phyloP scores from a whole-genome alignment of 345 rosid species.

The Clarkia xantiana region DNA sequence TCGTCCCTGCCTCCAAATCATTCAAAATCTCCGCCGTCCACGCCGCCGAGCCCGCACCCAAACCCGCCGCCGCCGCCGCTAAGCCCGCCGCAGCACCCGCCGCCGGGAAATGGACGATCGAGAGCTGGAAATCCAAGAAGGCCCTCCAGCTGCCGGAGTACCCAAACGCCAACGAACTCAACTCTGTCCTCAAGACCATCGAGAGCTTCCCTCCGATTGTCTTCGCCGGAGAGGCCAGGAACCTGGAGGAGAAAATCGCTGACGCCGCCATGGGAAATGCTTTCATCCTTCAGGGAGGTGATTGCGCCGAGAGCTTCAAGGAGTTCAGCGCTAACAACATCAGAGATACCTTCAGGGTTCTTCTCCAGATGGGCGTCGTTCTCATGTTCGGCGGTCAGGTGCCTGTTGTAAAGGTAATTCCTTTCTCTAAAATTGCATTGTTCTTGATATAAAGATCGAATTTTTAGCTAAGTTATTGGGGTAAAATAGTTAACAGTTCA shows the following conservation, averaged over 20 bases:
- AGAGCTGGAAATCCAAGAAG: conserved; percentile 9
- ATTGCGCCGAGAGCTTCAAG: conserved; percentile 11
- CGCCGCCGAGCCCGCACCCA: conserved; percentile 8
- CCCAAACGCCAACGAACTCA: conserved; percentile 3
- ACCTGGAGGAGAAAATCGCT: conserved; percentile 5
- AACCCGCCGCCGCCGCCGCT: not conserved
- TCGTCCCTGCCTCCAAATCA: not conserved
- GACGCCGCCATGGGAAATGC: conserved; percentile 10
- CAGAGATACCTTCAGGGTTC: conserved; percentile 7
- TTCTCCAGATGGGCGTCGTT: conserved; percentile 8
- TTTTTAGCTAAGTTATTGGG: no score
- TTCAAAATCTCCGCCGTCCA: conserved; percentile 6
- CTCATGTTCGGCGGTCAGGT: conserved; percentile 10
- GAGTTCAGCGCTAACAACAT: conserved; percentile 9
- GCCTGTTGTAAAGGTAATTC: conserved; percentile 8
- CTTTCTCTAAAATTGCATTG: not conserved
- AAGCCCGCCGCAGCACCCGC: not conserved
- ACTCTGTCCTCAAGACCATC: conserved; percentile 8
- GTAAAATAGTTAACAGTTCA: no score
- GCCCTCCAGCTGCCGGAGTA: conserved; percentile 7
- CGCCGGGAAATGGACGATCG: conserved; percentile 5
- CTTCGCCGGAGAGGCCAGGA: conserved; percentile 10
- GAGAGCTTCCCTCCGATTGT: conserved; percentile 7
- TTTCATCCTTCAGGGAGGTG: conserved; percentile 8
- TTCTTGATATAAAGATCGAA: no score